phyloP scores from a whole-genome alignment of 2,329 filamentous ascomycete species.

The Alternaria burnsii region DNA sequence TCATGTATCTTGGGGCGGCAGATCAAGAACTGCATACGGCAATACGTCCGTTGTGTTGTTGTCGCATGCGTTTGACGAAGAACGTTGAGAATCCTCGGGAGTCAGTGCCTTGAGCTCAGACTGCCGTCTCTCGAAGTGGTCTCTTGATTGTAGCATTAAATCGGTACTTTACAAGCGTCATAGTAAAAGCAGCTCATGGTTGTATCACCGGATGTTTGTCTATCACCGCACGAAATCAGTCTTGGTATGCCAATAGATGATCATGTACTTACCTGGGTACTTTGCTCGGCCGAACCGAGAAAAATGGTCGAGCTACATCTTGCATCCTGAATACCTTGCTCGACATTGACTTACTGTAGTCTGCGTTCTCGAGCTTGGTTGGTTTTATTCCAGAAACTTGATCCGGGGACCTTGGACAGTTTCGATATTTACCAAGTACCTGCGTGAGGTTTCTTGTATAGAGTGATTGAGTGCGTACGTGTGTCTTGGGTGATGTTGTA shows the following conservation, averaged over 20 bases:
- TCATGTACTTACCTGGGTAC: not conserved
- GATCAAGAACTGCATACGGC: not conserved
- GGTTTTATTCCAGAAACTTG: not conserved
- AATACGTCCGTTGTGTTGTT: not conserved
- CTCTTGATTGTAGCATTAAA: not conserved
- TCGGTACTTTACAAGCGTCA: not conserved
- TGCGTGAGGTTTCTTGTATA: not conserved
- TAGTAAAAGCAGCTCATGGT: not conserved
- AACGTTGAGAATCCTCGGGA: not conserved
- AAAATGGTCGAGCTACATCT: not conserved
- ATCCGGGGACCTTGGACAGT: not conserved
- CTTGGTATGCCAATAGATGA: not conserved
- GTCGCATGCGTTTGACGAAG: not conserved
- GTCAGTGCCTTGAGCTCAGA: conserved; percentile 3
- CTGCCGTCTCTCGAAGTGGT: not conserved
- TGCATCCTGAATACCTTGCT: not conserved
- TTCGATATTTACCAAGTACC: not conserved
- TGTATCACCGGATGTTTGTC: not conserved
- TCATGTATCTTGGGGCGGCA: conserved; percentile 2
- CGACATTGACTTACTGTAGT: not conserved
- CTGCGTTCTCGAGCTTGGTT: not conserved
- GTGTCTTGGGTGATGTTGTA: not conserved
- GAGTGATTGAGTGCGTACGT: not conserved
- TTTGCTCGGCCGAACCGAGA: not conserved
- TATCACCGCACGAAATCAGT: not conserved